Evolutionary conservation across 495 filamentous ascomycete genomes (phyloP).

Genomic region (Xylaria intraflava): DNA sequence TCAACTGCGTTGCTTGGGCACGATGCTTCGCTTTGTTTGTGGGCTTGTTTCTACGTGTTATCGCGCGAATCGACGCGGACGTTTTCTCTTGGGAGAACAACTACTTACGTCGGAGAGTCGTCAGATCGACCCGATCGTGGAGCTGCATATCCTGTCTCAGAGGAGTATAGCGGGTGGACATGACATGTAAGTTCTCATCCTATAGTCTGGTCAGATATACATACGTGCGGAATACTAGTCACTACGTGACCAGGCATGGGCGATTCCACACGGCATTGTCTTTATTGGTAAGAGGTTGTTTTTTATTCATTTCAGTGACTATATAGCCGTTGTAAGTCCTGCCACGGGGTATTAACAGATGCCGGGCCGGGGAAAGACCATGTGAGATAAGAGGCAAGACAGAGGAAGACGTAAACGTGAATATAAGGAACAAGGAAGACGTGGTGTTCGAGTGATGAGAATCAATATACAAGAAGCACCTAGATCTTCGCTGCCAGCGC

Average conservation of each 20-base stretch:
- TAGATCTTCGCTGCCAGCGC: neutral
- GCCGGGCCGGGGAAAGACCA: neutral
- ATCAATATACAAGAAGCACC: constrained; percentile 3
- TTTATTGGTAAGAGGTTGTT: neutral
- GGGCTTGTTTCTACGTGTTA: constrained; percentile 7
- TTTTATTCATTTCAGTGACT: constrained; percentile 1
- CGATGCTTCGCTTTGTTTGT: constrained; percentile 1
- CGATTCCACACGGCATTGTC: neutral
- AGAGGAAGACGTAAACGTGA: neutral
- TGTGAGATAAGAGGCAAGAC: neutral
- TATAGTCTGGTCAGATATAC: neutral
- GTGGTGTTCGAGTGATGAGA: neutral
- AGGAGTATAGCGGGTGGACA: neutral
- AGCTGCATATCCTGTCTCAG: neutral
- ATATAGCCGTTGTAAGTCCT: neutral
- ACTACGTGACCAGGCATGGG: neutral
- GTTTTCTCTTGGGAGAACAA: neutral
- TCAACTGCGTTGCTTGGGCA: neutral
- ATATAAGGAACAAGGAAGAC: constrained; percentile 3
- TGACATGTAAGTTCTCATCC: neutral
- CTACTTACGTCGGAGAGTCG: neutral
- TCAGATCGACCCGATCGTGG: constrained; percentile 6
- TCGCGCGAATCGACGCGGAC: constrained; percentile 3
- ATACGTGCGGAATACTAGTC: neutral
- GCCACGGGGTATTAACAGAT: neutral